Evolutionary conservation across 257 asterid species (phyloP), one percentile per base, ranked within the genome.

Genomic region (Nicotiana paniculata): DNA sequence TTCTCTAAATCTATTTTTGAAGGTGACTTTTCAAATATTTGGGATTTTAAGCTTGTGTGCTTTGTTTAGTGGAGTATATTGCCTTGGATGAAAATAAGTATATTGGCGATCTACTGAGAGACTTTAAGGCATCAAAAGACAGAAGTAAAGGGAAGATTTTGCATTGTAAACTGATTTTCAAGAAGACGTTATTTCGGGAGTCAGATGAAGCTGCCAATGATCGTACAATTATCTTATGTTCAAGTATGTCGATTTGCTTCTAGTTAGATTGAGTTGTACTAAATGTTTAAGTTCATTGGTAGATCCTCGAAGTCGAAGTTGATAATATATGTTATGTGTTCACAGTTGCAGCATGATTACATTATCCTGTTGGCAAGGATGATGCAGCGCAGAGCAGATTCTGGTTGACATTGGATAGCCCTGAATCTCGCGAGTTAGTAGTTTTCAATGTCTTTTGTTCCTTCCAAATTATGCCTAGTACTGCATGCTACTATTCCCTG

Each of bases 371-470:
- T 85, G 98, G 98, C 84, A 93, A 89, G 90, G 98, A 96, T 83
- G 99, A 96, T 90, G 97, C 98, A 35, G 98, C 98, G 76, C 98
- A 93, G 89, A 88, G 86, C 98, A 96, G 84, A 96, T 94, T 82
- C 81, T 94, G 77, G 99, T 94, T 85, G 99, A 96, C 88, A 89
- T 92, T 92, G 68, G 90, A 82, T 81, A 89, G 93, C 86, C 98
- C 98, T 0, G 97, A 94, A 87, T 86, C 97, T 68, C 91, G 92
- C 99, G 90, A 92, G 98, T 96, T 21, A 92, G 98, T 93, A 74
- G n/a, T 86, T 88, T 76, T 57, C 74, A 12, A 62, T 62, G 13
- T 82, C 69, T 37, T 78, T 70, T 48, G 72, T 63, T 67, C 37
- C 75, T 12, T 30, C 51, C 48, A 51, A 69, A 57, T 1, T 68